Conservation (phyloP, 2,329 filamentous ascomycete genomes). For the Paracorniculantispora psalliotae region DNA sequence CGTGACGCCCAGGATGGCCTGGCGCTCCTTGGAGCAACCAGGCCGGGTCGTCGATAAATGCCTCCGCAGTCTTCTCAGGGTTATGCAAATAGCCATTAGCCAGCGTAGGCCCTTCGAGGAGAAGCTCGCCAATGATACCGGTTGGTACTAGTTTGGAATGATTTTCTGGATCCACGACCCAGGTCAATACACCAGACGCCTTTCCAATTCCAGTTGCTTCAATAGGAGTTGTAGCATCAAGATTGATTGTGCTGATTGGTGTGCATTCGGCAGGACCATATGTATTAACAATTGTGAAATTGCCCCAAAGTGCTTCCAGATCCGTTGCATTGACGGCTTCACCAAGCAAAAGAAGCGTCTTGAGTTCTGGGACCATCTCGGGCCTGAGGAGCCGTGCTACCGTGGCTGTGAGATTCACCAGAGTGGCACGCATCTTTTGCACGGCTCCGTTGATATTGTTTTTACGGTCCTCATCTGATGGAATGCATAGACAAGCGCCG, state of each 20-base stretch:
- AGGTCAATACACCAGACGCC: neutral
- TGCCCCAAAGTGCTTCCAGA: neutral
- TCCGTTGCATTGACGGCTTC: neutral
- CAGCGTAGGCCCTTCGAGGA: slow-evolving; percentile 4
- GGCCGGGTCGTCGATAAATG: slow-evolving; percentile 23
- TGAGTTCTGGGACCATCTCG: neutral
- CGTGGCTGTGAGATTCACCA: neutral
- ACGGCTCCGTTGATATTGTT: neutral
- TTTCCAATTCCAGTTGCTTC: slow-evolving; percentile 1
- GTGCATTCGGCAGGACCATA: slow-evolving; percentile 11
- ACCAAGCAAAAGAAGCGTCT: neutral
- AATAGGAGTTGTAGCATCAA: neutral
- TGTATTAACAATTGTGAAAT: neutral
- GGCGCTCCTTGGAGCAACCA: slow-evolving; percentile 28
- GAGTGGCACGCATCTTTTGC: neutral
- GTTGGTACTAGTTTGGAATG: neutral
- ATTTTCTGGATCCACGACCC: neutral
- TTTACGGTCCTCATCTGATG: neutral
- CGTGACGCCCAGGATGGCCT: slow-evolving; percentile 22
- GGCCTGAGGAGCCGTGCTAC: neutral
- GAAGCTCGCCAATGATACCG: slow-evolving; percentile 9
- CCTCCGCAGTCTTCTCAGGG: slow-evolving; percentile 27
- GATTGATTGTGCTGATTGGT: neutral
- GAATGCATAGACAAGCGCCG: neutral
- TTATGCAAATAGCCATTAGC: slow-evolving; percentile 6